These are phyloP conservation scores for Fonsecaea erecta DNA, from an alignment of 2,329 filamentous ascomycete genomes.

Conservation along the genomic window DNA sequence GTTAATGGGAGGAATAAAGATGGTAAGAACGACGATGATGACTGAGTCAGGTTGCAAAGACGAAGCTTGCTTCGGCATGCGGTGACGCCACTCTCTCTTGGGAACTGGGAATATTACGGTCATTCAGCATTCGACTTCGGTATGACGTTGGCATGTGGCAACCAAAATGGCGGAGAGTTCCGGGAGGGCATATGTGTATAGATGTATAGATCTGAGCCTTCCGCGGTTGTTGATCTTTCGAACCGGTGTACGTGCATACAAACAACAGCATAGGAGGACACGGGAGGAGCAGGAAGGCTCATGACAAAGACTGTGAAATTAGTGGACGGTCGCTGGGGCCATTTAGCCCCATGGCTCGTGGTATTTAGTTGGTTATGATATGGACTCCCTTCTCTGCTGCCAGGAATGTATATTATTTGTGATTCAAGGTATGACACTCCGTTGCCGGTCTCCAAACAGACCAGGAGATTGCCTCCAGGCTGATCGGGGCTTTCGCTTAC, in stretches of 20 bases:
- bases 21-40: constrained; percentile 5
- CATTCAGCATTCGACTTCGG: constrained; percentile 1
- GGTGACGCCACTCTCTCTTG: not conserved
- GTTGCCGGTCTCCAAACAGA: not conserved
- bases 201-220: not conserved
- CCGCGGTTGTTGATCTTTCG: not conserved
- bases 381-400: constrained; percentile 3
- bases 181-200: not conserved
- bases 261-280: constrained; percentile 1
- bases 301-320: not conserved
- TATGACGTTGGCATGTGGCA: not conserved
- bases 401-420: not conserved
- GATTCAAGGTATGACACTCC: not conserved
- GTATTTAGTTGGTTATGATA: not conserved
- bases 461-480: too few species aligned
- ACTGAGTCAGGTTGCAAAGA: not conserved
- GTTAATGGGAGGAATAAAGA: constrained; percentile 20
- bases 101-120: not conserved
- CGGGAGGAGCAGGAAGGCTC: not conserved
- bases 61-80: not conserved
- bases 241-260: not conserved
- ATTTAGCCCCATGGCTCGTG: not conserved
- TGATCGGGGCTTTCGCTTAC: too few species aligned
- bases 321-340: not conserved
- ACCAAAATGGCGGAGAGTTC: not conserved